phyloP scores from a whole-genome alignment of 108 stramenopile genomes.

The Seminavis robusta region DNA sequence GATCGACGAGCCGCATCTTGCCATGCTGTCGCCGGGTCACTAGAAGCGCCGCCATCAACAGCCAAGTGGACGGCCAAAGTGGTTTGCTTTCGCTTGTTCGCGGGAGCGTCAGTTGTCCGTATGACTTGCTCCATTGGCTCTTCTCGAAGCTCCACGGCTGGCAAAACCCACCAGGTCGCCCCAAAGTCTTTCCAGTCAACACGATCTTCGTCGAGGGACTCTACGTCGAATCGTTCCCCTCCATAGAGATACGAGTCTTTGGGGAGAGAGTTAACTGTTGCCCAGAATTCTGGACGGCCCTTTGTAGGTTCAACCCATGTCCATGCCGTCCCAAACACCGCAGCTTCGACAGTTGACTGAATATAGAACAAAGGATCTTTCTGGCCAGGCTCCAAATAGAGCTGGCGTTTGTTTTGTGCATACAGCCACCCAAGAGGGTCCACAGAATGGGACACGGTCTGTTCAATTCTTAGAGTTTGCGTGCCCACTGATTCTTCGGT shows the following conservation, averaged over 20 bases:
- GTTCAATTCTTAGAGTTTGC: constrained; percentile 58
- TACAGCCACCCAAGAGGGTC: constrained; percentile 74
- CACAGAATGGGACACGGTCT: constrained; percentile 42
- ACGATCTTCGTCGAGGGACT: constrained; percentile 44
- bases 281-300: constrained; percentile 24
- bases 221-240: constrained; percentile 63
- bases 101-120: neutral
- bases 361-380: constrained; percentile 11
- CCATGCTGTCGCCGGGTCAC: constrained; percentile 17
- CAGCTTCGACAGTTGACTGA: constrained; percentile 53
- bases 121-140: constrained; percentile 10
- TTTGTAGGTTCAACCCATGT: constrained; percentile 1
- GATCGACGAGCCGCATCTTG: constrained; percentile 28
- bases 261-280: constrained; percentile 32
- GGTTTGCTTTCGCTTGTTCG: constrained; percentile 1
- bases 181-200: constrained; percentile 78
- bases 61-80: constrained; percentile 54
- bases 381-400: neutral
- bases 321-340: constrained; percentile 43
- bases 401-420: constrained; percentile 33
- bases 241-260: constrained; percentile 51
- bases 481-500: no score
- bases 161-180: constrained; percentile 66
- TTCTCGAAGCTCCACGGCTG: constrained; percentile 59
- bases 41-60: constrained; percentile 4